Evolutionary conservation across 495 filamentous ascomycete genomes (phyloP).

Genomic region (Aspergillus sclerotioniger): DNA sequence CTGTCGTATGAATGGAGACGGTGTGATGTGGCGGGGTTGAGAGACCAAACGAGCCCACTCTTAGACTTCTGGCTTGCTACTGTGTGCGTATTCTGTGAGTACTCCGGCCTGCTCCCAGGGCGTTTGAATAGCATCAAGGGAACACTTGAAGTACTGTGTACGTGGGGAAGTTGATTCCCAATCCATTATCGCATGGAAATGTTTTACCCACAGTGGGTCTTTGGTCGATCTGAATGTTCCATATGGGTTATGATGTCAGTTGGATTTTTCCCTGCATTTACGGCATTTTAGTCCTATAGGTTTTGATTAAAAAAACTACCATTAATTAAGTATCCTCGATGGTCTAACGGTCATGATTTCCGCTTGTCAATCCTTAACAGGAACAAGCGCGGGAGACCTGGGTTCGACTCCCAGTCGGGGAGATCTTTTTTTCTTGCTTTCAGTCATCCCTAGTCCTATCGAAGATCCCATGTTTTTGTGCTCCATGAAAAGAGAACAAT

Average conservation of each 20-base stretch:
- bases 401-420: conserved; percentile 9
- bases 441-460: background rate
- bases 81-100: no score
- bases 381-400: conserved; percentile 9
- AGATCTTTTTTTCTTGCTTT: conserved; percentile 6
- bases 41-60: background rate
- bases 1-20: background rate
- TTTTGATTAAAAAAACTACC: no score
- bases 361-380: conserved; percentile 5
- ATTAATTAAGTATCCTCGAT: background rate
- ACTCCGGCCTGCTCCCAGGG: no score
- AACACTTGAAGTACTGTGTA: background rate
- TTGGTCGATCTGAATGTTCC: background rate
- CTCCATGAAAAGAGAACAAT: background rate
- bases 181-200: background rate
- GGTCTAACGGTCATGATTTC: conserved; percentile 10
- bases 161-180: background rate
- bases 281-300: no score
- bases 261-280: no score
- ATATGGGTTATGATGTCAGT: background rate
- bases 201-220: background rate
- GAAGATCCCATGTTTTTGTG: background rate
- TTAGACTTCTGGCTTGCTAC: background rate
- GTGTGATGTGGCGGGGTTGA: conserved; percentile 1
- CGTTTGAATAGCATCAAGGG: no score